Percentiles rank a stretch among this genome's conserved stretches.
These are phyloP conservation scores for Chenopodium album DNA, from an alignment of 148 eudicot species.

Conservation along the genomic window DNA sequence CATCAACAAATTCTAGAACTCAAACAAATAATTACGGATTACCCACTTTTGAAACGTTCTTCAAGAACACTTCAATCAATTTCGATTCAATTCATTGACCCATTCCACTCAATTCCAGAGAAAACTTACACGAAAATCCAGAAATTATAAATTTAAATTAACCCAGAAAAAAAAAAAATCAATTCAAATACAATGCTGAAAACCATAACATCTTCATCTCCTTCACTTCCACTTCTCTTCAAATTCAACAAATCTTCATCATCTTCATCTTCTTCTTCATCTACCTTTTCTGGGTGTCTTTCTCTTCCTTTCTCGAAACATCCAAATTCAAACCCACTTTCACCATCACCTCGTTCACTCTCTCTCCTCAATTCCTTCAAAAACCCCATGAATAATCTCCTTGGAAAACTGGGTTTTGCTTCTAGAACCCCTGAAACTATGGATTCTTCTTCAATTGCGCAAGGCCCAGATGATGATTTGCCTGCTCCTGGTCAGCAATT, in stretches of 20 bases:
- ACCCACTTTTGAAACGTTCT: no score
- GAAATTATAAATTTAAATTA: no score
- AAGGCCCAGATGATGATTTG: conserved; percentile 57
- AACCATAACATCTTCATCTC: conserved; percentile 28
- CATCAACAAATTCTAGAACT: no score
- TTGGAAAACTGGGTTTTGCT: conserved; percentile 33
- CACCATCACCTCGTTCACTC: neutral
- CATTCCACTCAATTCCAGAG: neutral
- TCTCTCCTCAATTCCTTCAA: conserved; percentile 16
- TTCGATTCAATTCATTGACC: neutral
- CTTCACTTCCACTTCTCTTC: conserved; percentile 30
- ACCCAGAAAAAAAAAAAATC: neutral
- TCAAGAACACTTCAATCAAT: neutral
- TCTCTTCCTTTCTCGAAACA: conserved; percentile 13
- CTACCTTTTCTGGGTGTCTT: conserved; percentile 13
- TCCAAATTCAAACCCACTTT: neutral
- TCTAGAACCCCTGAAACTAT: conserved; percentile 11
- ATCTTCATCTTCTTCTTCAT: neutral
- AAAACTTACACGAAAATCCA: neutral
- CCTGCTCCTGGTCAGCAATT: conserved; percentile 65
- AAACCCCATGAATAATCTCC: conserved; percentile 30
- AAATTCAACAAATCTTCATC: conserved; percentile 23
- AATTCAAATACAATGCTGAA: conserved; percentile 18
- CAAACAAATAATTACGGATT: no score
- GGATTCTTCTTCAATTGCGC: conserved; percentile 36